Evolutionary conservation across 208 protist genomes (phyloP), one percentile per base, ranked within the genome.

Genomic region (Perkinsela sp.): DNA sequence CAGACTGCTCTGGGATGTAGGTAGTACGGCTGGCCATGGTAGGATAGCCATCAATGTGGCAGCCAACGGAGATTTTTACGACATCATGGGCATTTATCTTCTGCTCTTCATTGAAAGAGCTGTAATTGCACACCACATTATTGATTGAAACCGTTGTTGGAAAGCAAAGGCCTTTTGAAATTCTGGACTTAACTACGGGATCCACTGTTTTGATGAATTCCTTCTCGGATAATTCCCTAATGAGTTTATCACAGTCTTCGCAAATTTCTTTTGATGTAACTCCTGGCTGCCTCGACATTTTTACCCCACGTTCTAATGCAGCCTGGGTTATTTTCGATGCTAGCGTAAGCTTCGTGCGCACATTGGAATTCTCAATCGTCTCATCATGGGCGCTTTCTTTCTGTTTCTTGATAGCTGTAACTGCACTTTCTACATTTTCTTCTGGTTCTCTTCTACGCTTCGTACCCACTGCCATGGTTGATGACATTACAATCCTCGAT

Each of bases 81-180:
- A 98, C 80, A 72, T 98, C 94, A 32, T 88, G 88, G 2, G 74
- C 80, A 68, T 80, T 68, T 48, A 93, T 75, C n/a, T 70, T 80
- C n/a, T 94, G 82, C 67, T 78, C 75, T 30, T 70, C 74, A 28
- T 74, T 73, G 66, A 95, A 81, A 0, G 96, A 95, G 22, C 89
- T 92, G 78, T 90, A 94, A 79, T 98, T 94, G 73, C 93, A 96
- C 67, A 94, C 82, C 68, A 80, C 77, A 73, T 97, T 89, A 78
- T 98, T 97, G 32, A 98, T 82, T 29, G 92, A 96, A 66, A 98
- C 72, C 77, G 93, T 97, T 1, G 94, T 98, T 68, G 96, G 96
- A 80, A 97, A 98, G 31, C 90, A 85, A 30, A 97, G 74, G 66
- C 96, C 96, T 32, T 91, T 90, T 31, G 74, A 31, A 32, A 88